Percentiles rank a stretch among this genome's conserved stretches.
Evolutionary conservation across 306 rosid genomes (phyloP).

Genomic region (Rosa lucieae): DNA sequence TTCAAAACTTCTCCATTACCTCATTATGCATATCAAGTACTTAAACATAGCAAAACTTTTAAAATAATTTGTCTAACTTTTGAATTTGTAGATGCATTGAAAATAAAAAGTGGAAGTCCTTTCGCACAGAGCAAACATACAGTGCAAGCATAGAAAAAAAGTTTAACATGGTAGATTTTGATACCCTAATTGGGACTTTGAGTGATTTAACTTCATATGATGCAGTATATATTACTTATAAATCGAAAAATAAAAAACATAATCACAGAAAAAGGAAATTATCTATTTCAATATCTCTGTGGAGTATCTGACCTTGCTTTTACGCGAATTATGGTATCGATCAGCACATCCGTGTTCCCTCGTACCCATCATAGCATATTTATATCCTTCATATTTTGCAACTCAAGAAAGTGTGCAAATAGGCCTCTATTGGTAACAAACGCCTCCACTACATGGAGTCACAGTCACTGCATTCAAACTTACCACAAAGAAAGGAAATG

Average conservation of each 20-base stretch:
- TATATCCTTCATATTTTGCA: not conserved
- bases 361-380: slow-evolving; percentile 10
- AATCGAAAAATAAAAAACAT: not conserved
- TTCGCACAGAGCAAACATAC: not conserved
- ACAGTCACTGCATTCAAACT: slow-evolving; percentile 6
- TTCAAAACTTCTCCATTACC: not conserved
- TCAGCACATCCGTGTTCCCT: slow-evolving; percentile 20
- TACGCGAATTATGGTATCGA: slow-evolving; percentile 1
- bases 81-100: not conserved
- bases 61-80: not conserved
- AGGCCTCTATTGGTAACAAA: not conserved
- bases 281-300: not conserved
- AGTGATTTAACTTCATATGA: not conserved
- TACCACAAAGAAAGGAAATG: not conserved
- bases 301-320: slow-evolving; percentile 13
- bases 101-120: not conserved
- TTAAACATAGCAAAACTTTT: not conserved
- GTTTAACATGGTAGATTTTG: not conserved
- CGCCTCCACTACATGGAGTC: slow-evolving; percentile 3
- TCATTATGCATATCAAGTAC: not conserved
- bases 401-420: slow-evolving; percentile 11
- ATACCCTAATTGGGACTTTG: not conserved
- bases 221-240: not conserved
- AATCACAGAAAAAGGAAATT: not conserved
- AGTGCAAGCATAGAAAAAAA: not conserved